phyloP scores from a whole-genome alignment of 805 yeast genomes.

The Sporopachydermia lactativora region DNA sequence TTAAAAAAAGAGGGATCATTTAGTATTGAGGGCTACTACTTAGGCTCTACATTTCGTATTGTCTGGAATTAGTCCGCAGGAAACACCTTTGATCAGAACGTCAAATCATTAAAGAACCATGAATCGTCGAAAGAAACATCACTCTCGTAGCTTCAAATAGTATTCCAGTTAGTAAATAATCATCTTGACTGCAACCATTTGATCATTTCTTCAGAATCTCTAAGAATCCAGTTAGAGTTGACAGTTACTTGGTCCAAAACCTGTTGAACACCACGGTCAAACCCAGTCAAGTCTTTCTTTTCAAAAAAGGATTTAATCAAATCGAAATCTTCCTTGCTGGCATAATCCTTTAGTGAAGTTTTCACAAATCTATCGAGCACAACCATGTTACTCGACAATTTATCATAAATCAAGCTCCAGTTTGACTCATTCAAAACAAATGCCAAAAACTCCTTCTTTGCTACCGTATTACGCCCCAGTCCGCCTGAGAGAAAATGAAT shows the following conservation, averaged over 20 bases:
- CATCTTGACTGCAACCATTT: constrained; percentile 26
- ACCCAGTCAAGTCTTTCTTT: constrained; percentile 35
- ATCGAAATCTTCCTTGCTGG: constrained; percentile 20
- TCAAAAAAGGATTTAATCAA: constrained; percentile 31
- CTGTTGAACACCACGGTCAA: constrained; percentile 43
- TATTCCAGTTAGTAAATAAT: no score
- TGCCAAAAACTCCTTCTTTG: constrained; percentile 33
- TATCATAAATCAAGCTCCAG: constrained; percentile 29
- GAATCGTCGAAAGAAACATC: no score
- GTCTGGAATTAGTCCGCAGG: no score
- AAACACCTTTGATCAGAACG: no score
- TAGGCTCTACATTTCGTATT: no score
- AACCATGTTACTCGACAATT: constrained; percentile 35
- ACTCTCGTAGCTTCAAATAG: no score
- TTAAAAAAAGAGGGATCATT: no score
- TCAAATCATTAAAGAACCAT: no score
- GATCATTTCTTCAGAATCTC: constrained; percentile 28
- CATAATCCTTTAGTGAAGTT: constrained; percentile 21
- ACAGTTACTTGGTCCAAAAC: constrained; percentile 39
- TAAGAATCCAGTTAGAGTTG: constrained; percentile 34
- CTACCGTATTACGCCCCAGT: constrained; percentile 30
- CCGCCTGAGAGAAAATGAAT: constrained; percentile 34
- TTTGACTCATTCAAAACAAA: constrained; percentile 28
- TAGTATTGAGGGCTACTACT: no score
- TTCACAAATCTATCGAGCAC: constrained; percentile 33